Conservation (phyloP, 441 rosid genomes). For the Mallotus japonicus region DNA sequence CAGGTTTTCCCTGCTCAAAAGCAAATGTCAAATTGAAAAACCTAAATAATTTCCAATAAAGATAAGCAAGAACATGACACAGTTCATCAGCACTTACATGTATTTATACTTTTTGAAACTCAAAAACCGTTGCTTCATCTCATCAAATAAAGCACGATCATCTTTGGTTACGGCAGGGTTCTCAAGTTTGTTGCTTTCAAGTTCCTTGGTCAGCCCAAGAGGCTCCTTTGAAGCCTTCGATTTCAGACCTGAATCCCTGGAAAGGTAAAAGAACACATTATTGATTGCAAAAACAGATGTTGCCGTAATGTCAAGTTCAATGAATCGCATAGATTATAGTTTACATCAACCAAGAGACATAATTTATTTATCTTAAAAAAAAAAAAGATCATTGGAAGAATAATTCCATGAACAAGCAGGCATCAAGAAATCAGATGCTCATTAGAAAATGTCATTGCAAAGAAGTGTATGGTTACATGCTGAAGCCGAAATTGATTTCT, state of each 20-base stretch:
- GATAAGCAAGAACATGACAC: slow-evolving; percentile 10
- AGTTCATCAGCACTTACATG: slow-evolving; percentile 46
- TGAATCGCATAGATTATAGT: slow-evolving; percentile 1
- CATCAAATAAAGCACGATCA: slow-evolving; percentile 49
- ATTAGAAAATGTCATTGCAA: too few species aligned
- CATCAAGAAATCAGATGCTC: too few species aligned
- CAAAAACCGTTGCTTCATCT: slow-evolving; percentile 68
- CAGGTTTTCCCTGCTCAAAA: slow-evolving; percentile 56
- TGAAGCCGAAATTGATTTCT: too few species aligned
- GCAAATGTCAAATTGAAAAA: slow-evolving; percentile 16
- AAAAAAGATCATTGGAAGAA: too few species aligned
- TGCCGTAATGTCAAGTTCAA: slow-evolving; percentile 15
- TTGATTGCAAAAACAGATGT: slow-evolving; percentile 19
- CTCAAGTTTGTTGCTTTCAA: slow-evolving; percentile 34
- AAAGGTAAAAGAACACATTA: slow-evolving; percentile 25
- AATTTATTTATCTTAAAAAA: too few species aligned
- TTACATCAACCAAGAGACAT: slow-evolving; percentile 1
- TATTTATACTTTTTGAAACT: slow-evolving; percentile 69
- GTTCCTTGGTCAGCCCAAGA: slow-evolving; percentile 37
- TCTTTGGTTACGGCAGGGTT: slow-evolving; percentile 30
- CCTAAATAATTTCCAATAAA: slow-evolving; percentile 16
- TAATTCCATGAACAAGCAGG: too few species aligned
- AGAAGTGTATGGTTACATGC: too few species aligned
- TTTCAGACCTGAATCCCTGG: slow-evolving; percentile 34
- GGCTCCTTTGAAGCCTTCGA: slow-evolving; percentile 43